Percentiles rank a stretch among this genome's conserved stretches.
Evolutionary conservation across 163 green algal species (phyloP).

Genomic region (Scenedesmus sp.): DNA sequence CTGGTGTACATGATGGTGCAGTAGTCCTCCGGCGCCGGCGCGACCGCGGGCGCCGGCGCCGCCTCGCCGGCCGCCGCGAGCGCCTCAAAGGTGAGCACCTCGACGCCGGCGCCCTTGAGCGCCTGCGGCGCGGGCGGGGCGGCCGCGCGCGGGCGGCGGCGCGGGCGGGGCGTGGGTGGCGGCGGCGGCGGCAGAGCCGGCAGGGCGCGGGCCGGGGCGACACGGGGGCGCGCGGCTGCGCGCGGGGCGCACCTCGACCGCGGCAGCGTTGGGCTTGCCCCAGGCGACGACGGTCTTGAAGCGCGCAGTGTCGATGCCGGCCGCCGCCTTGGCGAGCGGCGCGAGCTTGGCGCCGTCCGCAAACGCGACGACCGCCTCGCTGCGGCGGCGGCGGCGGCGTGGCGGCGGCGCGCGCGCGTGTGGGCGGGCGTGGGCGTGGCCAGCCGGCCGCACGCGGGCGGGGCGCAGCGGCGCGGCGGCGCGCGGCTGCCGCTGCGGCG

Average conservation of each 20-base stretch:
- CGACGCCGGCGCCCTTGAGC: slow-evolving; percentile 48
- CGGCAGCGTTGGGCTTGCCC: slow-evolving; percentile 61
- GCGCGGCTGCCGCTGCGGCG: too few species aligned
- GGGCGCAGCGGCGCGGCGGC: too few species aligned
- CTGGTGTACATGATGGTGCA: slow-evolving; percentile 91
- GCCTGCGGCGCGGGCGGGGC: too few species aligned
- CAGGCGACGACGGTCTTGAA: slow-evolving; percentile 82
- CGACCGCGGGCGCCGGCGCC: slow-evolving; percentile 60
- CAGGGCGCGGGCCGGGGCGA: too few species aligned
- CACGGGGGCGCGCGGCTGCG: too few species aligned
- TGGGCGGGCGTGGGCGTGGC: too few species aligned
- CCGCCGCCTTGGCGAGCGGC: slow-evolving; percentile 48
- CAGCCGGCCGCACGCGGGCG: too few species aligned
- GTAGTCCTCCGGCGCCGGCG: slow-evolving; percentile 57
- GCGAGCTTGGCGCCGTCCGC: slow-evolving; percentile 64
- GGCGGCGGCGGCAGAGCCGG: too few species aligned
- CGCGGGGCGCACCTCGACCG: slow-evolving; percentile 45
- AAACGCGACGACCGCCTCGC: slow-evolving; percentile 70
- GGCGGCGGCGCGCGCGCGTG: too few species aligned
- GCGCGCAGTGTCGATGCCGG: slow-evolving; percentile 51
- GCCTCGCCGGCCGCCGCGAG: slow-evolving; percentile 57
- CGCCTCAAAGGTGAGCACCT: slow-evolving; percentile 57
- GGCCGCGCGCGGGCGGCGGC: too few species aligned
- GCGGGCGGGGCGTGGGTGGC: too few species aligned
- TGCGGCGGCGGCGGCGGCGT: too few species aligned